A percentile compares a stretch with the other conserved stretches of the same genome.
phyloP scores from a whole-genome alignment of 2,329 filamentous ascomycete genomes.

The Magnaporthiopsis rhizophila region DNA sequence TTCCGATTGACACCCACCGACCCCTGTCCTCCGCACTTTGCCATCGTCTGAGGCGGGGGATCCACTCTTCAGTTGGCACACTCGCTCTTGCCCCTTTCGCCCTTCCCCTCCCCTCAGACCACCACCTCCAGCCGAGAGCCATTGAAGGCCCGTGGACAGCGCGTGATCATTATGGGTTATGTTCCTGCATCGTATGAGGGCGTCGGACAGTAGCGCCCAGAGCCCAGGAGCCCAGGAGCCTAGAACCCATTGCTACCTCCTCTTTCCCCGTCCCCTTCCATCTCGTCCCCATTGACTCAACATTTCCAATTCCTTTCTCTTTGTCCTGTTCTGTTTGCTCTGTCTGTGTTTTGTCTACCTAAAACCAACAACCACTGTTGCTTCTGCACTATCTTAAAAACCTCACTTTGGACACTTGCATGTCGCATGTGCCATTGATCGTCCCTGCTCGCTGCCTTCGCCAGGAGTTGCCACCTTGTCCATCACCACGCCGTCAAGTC shows the following conservation, averaged over 20 bases:
- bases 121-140: background rate
- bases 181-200: slow-evolving; percentile 10
- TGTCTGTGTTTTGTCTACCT: background rate
- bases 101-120: slow-evolving; percentile 1
- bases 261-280: background rate
- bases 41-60: background rate
- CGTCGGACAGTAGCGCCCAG: background rate
- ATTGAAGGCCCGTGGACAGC: background rate
- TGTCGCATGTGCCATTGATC: background rate
- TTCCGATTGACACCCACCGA: slow-evolving; percentile 2
- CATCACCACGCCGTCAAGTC: background rate
- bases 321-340: background rate
- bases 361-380: background rate
- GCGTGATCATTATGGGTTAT: slow-evolving; percentile 9
- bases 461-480: background rate
- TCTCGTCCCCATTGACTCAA: background rate
- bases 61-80: background rate
- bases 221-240: background rate
- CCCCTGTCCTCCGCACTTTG: background rate
- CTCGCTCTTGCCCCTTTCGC: background rate
- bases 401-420: background rate
- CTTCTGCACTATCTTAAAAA: background rate
- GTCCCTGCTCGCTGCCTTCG: background rate
- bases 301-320: slow-evolving; percentile 1
- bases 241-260: background rate